Evolutionary conservation across 1,284 basidiomycete genomes (phyloP), one percentile per base, ranked within the genome.

Genomic region (Ceratobasidium sp.): DNA sequence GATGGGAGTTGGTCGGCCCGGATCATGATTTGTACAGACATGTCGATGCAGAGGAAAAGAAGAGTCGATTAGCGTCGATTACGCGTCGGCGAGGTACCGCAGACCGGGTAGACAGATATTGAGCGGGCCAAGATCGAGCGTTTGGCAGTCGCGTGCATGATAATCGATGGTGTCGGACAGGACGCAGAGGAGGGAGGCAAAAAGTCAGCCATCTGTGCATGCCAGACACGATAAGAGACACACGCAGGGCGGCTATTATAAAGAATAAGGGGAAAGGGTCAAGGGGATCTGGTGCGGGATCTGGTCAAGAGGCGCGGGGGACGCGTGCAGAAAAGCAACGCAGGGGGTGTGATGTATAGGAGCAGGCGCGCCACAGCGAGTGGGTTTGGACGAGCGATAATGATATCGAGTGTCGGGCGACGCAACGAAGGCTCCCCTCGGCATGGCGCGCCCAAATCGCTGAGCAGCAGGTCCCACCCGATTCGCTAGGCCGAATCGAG

Each of bases 401-500:
- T 46, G 41, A 64, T 46, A 13, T 46, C 39, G 46, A 64, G 22
- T 29, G 49, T 49, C 34, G 65, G 53, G 51, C 34, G 41, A 41
- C 34, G 49, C 34, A 48, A 48, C 39, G 62, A 37, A 5, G 16
- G 22, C 34, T 34, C 34, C 34, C 51, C 53, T 13, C 31, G 65
- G 66, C 54, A 59, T 58, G 46, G 54, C 66, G 66, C 66, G 66
- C 66, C 11, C 53, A 29, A 56, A 34, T 53, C 51, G 22, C 53
- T 37, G 9, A 34, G 6, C 14, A 34, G n/a, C 53, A 39, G n/a
- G 53, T 59, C 37, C 56, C 54, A 59, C 54, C 66, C 66, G 66
- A 71, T 71, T 48, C 54, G 49, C 66, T 71, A 71, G 66, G 66
- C 66, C 66, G 66, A 71, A 71, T 48, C 39, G 54, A 27, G 37